Base-by-base conservation (phyloP, 225 moss, liverwort and hornwort genomes). In the Polytrichum formosum region DNA sequence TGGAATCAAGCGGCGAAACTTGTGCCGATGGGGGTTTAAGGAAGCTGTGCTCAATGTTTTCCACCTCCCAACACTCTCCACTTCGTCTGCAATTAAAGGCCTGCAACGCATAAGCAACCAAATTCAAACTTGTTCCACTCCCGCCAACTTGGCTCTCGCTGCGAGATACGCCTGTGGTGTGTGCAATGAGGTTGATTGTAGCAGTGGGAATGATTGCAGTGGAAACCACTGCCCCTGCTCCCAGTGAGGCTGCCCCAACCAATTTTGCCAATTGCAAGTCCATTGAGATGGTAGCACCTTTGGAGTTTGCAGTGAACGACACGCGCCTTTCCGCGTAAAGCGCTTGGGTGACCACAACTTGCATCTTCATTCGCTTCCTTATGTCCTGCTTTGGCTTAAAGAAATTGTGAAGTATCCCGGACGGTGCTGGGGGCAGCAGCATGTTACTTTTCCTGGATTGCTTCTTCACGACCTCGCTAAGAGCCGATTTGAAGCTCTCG, bases 61-160 rank as follows among this genome's bases (percentile, higher is more conserved):
- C 63, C 63, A 63, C 20, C 63, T 63, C 63, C 63, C 63, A 63
- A 7, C 26, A 26, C 21, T 63, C 63, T 63, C 63, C 63, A 63
- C 63, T 26, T 63, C 25, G 63, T 63, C 63, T 63, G 63, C 63
- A 63, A n/a, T n/a, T 26, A 3, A 63, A 26, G 13, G 22, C 21
- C 63, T 63, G 63, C 63, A 63, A 63, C 63, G 63, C 26, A 26
- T 63, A 63, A 63, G 63, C 63, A 63, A 63, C 63, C 63, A 63
- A 6, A 56, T 56, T 56, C 6, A 18, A 56, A 18, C 56, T 56
- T 56, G 56, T 56, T 18, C 16, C 56, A 56, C 56, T 56, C 4
- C 4, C 1, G 22, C 62, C 62, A 19, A 19, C 20, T 23, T 19
- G 62, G 63, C 63, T 26, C 25, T n/a, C 63, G 25, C 21, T 63